Evolutionary conservation across 495 filamentous ascomycete genomes (phyloP), one percentile per base, ranked within the genome.

Genomic region (Xylaria castorea): DNA sequence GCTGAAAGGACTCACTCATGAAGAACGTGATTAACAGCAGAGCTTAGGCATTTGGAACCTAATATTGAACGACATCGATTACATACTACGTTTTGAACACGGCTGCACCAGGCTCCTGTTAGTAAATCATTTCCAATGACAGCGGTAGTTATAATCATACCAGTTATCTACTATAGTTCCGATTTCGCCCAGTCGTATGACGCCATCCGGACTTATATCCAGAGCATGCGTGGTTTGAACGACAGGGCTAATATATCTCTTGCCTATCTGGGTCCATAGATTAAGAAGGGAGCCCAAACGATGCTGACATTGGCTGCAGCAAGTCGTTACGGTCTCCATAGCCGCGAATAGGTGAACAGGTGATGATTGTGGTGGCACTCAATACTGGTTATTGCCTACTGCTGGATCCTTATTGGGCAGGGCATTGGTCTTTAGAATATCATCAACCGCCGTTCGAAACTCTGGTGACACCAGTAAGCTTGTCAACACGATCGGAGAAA

Each of bases 261-360:
- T 83, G 25, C 82, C 84, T 63, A 88, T 80, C 38, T 81, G 76
- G 6, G 71, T 80, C 85, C 84, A 87, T 11, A 81, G 63, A 68
- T 87, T 86, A 70, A 76, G 32, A 44, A 83, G 84, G 2, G 71
- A 60, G 22, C 82, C 82, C 12, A 87, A 61, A 9, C 74, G 69
- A 16, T 68, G 50, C 25, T 75, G 72, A 76, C 86, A 87, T 44
- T 81, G 74, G 40, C 73, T 74, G 73, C 86, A 88, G 38, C 71
- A 77, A 70, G 80, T 83, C 20, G 67, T 40, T 25, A 83, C 75
- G 12, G 22, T 66, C 30, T 82, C 80, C 82, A 84, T 83, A 53
- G 27, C 7, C 4, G 61, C 18, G 30, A 38, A 48, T 12, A 57
- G 53, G 27, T 16, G 14, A 48, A 25, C 18, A 34, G 7, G 16